These are phyloP conservation scores for Xylariaceae sp. DNA, from an alignment of 2,329 filamentous ascomycete species.

Conservation along the genomic window DNA sequence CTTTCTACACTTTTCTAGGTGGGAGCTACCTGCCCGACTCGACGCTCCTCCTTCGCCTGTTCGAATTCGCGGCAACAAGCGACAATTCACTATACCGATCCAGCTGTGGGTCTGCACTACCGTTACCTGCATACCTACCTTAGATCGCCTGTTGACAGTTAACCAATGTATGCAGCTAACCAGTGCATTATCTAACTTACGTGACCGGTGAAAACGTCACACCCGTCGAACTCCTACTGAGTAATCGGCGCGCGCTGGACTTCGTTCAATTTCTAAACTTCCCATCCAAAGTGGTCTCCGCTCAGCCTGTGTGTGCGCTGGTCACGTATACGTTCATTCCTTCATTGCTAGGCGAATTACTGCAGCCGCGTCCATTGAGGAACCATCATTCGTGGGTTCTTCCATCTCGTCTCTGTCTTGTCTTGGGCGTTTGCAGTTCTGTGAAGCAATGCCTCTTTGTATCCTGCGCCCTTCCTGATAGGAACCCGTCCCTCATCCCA, in stretches of 20 bases:
- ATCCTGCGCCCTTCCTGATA: constrained; percentile 11
- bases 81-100: too few species aligned
- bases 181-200: too few species aligned
- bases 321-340: background rate
- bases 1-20: background rate
- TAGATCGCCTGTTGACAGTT: too few species aligned
- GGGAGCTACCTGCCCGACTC: too few species aligned
- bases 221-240: background rate
- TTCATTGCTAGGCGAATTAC: background rate
- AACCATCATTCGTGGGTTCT: background rate
- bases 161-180: too few species aligned
- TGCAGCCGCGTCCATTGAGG: background rate
- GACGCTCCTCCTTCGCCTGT: background rate
- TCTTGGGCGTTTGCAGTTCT: constrained; percentile 6
- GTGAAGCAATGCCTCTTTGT: constrained; percentile 21
- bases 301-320: background rate
- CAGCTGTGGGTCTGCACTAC: too few species aligned
- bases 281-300: background rate
- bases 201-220: background rate
- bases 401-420: background rate
- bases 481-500: constrained; percentile 2
- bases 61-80: too few species aligned
- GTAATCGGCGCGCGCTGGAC: background rate
- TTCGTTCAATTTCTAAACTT: background rate
- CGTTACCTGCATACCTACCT: too few species aligned